Percentiles rank a stretch among this genome's conserved stretches.
phyloP scores from a whole-genome alignment of 2,329 filamentous ascomycete species.

The Monosporascus sp. region DNA sequence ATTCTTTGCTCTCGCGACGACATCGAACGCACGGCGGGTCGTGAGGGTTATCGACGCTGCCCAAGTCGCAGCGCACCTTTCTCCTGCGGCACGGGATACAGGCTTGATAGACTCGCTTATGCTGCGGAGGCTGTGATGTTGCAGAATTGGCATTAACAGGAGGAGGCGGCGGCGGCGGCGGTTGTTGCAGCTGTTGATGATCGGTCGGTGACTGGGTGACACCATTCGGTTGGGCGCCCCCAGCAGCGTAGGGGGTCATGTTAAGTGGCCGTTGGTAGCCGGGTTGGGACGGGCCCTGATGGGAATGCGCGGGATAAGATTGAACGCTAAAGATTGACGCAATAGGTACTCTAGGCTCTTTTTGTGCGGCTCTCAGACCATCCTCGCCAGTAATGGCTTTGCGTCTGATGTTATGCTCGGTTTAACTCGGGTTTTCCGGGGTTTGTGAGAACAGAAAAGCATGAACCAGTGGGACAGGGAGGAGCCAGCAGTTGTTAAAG shows the following conservation, averaged over 20 bases:
- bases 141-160: background rate
- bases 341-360: background rate
- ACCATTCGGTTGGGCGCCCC: background rate
- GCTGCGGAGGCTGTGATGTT: constrained; percentile 28
- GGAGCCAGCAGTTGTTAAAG: no score
- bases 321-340: background rate
- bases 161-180: background rate
- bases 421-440: constrained; percentile 30
- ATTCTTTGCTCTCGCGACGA: constrained; percentile 90
- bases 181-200: constrained; percentile 4
- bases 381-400: background rate
- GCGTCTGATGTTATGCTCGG: constrained; percentile 17
- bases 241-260: constrained; percentile 4
- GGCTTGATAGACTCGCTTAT: constrained; percentile 60
- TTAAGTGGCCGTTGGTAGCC: background rate
- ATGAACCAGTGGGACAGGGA: background rate
- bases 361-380: background rate
- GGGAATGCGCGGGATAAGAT: background rate
- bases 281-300: background rate
- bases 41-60: constrained; percentile 85
- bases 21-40: constrained; percentile 93
- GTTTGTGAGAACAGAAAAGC: constrained; percentile 13
- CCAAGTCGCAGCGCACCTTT: constrained; percentile 59
- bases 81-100: constrained; percentile 58
- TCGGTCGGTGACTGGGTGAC: background rate